Evolutionary conservation across 768 basidiomycete species (phyloP).

Genomic region (Phlebiopsis gigantea): DNA sequence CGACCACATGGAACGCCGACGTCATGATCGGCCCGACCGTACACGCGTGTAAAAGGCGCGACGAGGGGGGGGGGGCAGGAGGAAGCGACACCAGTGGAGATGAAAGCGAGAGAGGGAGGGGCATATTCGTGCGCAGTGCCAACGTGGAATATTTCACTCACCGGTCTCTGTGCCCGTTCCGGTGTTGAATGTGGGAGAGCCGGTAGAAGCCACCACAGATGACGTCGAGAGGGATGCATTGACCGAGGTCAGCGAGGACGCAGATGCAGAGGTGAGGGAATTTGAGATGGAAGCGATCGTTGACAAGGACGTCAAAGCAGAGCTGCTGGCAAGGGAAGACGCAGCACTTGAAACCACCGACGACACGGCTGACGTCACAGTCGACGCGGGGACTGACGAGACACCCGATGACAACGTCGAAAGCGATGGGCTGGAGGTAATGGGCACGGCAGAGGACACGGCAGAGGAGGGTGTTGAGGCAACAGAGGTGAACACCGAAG

Average conservation of each 20-base stretch:
- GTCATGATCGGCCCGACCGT: not conserved
- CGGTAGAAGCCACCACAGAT: conserved; percentile 4
- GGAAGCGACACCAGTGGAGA: not conserved
- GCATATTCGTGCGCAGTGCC: not conserved
- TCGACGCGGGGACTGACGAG: not conserved
- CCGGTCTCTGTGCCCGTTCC: conserved; percentile 22
- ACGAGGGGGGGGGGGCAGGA: not conserved
- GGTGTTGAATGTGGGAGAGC: conserved; percentile 16
- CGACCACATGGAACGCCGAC: not conserved
- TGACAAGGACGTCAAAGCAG: conserved; percentile 3
- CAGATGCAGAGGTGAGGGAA: not conserved
- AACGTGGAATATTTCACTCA: conserved; percentile 14
- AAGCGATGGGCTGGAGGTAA: not conserved
- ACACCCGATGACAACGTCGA: not conserved
- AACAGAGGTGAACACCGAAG: not conserved
- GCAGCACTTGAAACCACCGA: not conserved
- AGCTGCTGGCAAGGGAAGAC: conserved; percentile 2
- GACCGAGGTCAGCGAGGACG: not conserved
- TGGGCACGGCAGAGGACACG: not conserved
- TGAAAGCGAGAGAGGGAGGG: not conserved
- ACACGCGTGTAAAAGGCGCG: not conserved
- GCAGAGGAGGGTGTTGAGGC: not conserved
- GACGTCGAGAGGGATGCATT: conserved; percentile 5
- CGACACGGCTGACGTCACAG: not conserved
- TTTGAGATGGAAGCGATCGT: conserved; percentile 7